These are phyloP conservation scores for Candida ficus DNA, from an alignment of 805 yeast species.

Conservation along the genomic window DNA sequence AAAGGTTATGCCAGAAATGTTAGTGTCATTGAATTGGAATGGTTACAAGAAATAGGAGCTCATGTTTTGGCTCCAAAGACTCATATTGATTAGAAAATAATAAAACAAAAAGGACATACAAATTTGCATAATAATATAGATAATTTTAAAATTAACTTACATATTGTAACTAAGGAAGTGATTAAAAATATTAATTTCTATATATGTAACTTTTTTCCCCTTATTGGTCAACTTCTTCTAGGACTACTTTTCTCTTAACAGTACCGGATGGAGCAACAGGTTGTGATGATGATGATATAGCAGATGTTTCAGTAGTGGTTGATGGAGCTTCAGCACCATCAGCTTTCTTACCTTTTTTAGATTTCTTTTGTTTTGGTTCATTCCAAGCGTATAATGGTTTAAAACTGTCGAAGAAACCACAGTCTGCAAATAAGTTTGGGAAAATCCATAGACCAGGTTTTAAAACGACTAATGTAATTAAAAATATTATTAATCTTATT, in stretches of 20 bases:
- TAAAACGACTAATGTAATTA: conserved; percentile 49
- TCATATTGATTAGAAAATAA: background rate
- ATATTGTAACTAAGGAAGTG: too few relatives aligned
- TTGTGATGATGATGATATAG: conserved; percentile 3
- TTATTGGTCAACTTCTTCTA: conserved; percentile 28
- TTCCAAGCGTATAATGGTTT: conserved; percentile 65
- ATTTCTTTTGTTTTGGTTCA: conserved; percentile 25
- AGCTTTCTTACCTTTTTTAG: conserved; percentile 19
- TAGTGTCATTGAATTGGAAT: conserved; percentile 70
- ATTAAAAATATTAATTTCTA: too few relatives aligned
- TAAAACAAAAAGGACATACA: background rate
- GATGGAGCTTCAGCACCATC: conserved; percentile 3
- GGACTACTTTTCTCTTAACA: conserved; percentile 22
- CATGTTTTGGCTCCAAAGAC: conserved; percentile 15
- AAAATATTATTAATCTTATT: conserved; percentile 66
- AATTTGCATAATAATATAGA: background rate
- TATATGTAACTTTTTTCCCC: background rate
- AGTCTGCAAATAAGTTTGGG: conserved; percentile 94
- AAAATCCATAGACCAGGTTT: conserved; percentile 90
- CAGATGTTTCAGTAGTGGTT: background rate
- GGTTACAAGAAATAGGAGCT: conserved; percentile 68
- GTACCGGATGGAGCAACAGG: conserved; percentile 5
- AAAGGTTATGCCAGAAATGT: conserved; percentile 91
- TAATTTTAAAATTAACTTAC: too few relatives aligned
- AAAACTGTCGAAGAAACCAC: conserved; percentile 90